Evolutionary conservation across 495 filamentous ascomycete species (phyloP).

Genomic region (Tuber umbilicatum): DNA sequence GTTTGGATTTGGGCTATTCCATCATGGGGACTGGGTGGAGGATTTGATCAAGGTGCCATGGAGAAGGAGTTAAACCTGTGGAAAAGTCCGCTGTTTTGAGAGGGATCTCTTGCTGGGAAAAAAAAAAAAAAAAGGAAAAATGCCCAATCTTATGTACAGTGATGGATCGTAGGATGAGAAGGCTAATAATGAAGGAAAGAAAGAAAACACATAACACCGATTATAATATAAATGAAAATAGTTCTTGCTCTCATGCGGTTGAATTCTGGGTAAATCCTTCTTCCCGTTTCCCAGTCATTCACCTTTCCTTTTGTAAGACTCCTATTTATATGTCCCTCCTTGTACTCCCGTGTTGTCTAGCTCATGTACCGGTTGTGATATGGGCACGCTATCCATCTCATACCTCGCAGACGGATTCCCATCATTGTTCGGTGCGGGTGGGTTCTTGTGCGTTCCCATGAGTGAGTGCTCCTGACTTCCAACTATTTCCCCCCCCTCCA

Average conservation of each 20-base stretch:
- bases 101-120: neutral
- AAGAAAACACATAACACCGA: neutral
- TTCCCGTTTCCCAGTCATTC: neutral
- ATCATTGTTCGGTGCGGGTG: neutral
- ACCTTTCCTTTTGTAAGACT: neutral
- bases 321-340: neutral
- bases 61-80: too few species aligned
- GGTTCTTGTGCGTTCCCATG: neutral
- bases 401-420: neutral
- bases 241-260: neutral
- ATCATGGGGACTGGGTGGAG: too few species aligned
- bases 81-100: neutral
- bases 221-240: neutral
- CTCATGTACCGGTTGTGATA: neutral
- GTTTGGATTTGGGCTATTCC: too few species aligned
- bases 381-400: neutral
- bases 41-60: too few species aligned
- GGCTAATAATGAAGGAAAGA: neutral
- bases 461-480: neutral
- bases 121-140: neutral
- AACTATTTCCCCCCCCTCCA: neutral
- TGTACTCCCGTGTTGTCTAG: neutral
- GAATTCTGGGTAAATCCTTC: neutral
- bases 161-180: neutral
- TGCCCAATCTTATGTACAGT: neutral